phyloP scores from a whole-genome alignment of 495 filamentous ascomycete species.

The Penicillium cosmopolitanum region DNA sequence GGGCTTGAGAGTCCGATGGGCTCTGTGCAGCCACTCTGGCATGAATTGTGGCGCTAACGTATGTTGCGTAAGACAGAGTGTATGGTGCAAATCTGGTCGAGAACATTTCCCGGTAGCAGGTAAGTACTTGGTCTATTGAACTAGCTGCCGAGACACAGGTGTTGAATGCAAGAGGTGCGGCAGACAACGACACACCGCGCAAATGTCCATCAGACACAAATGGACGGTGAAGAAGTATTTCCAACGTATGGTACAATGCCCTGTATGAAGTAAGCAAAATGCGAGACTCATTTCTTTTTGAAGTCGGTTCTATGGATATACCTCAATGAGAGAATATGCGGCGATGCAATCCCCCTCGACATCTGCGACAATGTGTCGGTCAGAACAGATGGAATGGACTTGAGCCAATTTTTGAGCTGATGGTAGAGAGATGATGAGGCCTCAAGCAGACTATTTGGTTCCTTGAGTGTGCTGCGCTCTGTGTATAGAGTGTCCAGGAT shows the following conservation, averaged over 20 bases:
- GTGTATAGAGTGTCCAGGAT: slow-evolving; percentile 33
- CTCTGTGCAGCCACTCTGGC: slow-evolving; percentile 40
- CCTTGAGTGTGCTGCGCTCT: slow-evolving; percentile 22
- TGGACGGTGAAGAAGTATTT: slow-evolving; percentile 32
- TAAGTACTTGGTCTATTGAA: slow-evolving; percentile 22
- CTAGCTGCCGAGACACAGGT: slow-evolving; percentile 29
- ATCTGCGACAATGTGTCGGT: slow-evolving; percentile 10
- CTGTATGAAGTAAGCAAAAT: background rate
- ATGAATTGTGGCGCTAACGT: slow-evolving; percentile 40
- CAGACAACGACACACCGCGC: slow-evolving; percentile 21
- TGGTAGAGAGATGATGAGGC: slow-evolving; percentile 17
- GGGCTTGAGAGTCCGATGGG: slow-evolving; percentile 30
- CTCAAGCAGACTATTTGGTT: slow-evolving; percentile 20
- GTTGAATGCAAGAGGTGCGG: slow-evolving; percentile 24
- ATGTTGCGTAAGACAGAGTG: slow-evolving; percentile 44
- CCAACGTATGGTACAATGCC: slow-evolving; percentile 23
- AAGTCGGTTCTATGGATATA: too few relatives aligned
- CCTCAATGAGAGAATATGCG: slow-evolving; percentile 24
- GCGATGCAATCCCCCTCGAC: slow-evolving; percentile 6
- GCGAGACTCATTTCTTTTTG: too few relatives aligned
- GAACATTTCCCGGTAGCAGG: slow-evolving; percentile 30
- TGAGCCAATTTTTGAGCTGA: slow-evolving; percentile 23
- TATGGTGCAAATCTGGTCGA: slow-evolving; percentile 35
- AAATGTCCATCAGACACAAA: slow-evolving; percentile 33
- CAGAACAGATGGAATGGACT: slow-evolving; percentile 20